phyloP scores from a whole-genome alignment of 352 stramenopile species.

The Phytopythium aichiense region DNA sequence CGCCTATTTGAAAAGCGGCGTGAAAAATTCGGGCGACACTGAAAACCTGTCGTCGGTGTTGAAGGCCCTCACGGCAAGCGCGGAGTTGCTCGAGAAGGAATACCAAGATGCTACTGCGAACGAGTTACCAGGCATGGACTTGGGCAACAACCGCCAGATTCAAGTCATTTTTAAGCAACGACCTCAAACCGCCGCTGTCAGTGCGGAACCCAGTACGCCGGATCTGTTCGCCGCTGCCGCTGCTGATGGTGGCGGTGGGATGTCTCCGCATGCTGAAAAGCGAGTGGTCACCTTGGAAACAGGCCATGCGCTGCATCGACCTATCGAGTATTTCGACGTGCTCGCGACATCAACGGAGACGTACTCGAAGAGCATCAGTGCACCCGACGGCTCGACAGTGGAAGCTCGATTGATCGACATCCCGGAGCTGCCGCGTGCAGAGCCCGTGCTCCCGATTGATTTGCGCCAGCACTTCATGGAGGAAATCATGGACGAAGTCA shows the following conservation, averaged over 20 bases:
- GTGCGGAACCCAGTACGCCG: conserved; percentile 9
- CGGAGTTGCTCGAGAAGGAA: conserved; percentile 47
- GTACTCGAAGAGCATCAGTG: conserved; percentile 70
- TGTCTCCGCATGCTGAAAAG: conserved; percentile 15
- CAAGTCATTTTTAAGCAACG: conserved; percentile 87
- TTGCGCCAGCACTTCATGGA: conserved; percentile 55
- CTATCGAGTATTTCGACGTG: conserved; percentile 65
- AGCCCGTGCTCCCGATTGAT: conserved; percentile 48
- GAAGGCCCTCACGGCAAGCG: conserved; percentile 40
- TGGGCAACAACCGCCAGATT: conserved; percentile 36
- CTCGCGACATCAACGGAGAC: conserved; percentile 43
- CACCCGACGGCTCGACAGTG: conserved; percentile 64
- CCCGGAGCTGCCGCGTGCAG: conserved; percentile 33
- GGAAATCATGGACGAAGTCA: conserved; percentile 55
- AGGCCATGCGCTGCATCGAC: conserved; percentile 37
- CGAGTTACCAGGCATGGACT: conserved; percentile 17
- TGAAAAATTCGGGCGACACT: conserved; percentile 14
- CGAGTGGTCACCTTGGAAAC: conserved; percentile 34
- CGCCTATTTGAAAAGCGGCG: conserved; percentile 19
- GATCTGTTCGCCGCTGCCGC: conserved; percentile 22
- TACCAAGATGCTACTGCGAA: conserved; percentile 34
- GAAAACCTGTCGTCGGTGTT: conserved; percentile 38
- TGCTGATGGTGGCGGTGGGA: conserved; percentile 8
- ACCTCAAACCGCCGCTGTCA: conserved; percentile 31
- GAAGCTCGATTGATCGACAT: conserved; percentile 69